These are phyloP conservation scores for Zopfochytrium polystomum DNA, from an alignment of 371 early-diverging fungal species.

Conservation along the genomic window DNA sequence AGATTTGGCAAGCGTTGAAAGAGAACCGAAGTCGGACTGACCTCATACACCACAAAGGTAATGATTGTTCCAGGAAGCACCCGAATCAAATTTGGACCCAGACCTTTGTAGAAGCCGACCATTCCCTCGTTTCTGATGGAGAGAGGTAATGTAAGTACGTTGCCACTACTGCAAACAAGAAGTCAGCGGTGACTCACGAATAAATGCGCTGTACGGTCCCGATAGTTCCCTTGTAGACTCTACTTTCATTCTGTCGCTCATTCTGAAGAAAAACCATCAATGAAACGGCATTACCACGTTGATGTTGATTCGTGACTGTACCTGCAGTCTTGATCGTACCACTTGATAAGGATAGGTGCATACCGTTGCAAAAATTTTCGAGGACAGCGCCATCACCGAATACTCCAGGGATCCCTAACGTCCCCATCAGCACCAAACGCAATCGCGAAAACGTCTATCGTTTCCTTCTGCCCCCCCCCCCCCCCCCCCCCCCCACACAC, in stretches of 20 bases:
- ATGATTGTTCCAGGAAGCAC: constrained; percentile 94
- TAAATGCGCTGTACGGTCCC: constrained; percentile 72
- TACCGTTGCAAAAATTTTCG: constrained; percentile 84
- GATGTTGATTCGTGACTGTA: constrained; percentile 8
- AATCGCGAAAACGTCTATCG: not conserved
- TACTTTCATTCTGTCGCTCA: constrained; percentile 34
- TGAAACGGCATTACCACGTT: not conserved
- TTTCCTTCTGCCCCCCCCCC: not conserved
- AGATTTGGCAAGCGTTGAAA: too few relatives aligned
- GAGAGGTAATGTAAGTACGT: not conserved
- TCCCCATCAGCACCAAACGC: constrained; percentile 3
- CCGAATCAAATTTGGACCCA: constrained; percentile 81
- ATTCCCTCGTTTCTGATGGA: constrained; percentile 59
- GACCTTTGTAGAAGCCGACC: constrained; percentile 91
- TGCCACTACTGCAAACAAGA: not conserved
- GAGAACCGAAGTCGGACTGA: too few relatives aligned
- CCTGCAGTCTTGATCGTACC: constrained; percentile 80
- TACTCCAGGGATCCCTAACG: constrained; percentile 65
- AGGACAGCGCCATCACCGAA: constrained; percentile 77
- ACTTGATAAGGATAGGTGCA: constrained; percentile 96
- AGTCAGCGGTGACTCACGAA: constrained; percentile 33
- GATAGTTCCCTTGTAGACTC: constrained; percentile 61
- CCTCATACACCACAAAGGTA: constrained; percentile 94
- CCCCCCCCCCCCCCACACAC: too few relatives aligned
- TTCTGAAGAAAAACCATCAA: constrained; percentile 5